Conservation (phyloP, 768 basidiomycete species). For the Kwoniella shandongensis region DNA sequence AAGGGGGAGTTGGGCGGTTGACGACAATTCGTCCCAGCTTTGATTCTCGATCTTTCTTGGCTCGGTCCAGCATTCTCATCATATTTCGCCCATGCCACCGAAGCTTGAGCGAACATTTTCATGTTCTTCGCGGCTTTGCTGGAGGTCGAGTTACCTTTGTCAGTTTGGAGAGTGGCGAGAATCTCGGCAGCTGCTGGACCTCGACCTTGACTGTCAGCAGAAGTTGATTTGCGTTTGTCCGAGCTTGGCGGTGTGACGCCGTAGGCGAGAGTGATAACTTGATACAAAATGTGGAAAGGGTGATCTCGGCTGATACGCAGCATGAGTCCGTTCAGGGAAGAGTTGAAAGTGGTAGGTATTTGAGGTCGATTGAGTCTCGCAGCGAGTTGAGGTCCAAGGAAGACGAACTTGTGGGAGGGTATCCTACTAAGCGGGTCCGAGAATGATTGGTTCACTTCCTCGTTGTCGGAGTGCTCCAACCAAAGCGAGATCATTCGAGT, state of each 20-base stretch:
- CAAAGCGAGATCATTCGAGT: conserved; percentile 86
- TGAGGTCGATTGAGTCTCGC: conserved; percentile 69
- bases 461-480: conserved; percentile 77
- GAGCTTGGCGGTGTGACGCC: conserved; percentile 17
- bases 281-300: conserved; percentile 90
- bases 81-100: conserved; percentile 37
- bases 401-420: conserved; percentile 84
- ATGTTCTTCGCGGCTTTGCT: conserved; percentile 33
- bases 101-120: conserved; percentile 35
- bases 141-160: conserved; percentile 6
- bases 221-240: conserved; percentile 15
- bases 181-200: conserved; percentile 63
- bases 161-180: conserved; percentile 59
- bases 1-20: conserved; percentile 49
- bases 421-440: conserved; percentile 61
- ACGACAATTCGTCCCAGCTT: conserved; percentile 11
- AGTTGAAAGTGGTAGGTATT: conserved; percentile 56
- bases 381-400: conserved; percentile 87
- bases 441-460: conserved; percentile 57
- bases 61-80: conserved; percentile 13
- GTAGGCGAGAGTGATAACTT: conserved; percentile 69
- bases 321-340: conserved; percentile 64
- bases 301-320: conserved; percentile 78
- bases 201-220: conserved; percentile 57
- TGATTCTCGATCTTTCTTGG: conserved; percentile 9